Base-by-base conservation (phyloP, 306 rosid genomes). In the Cicer yamashitae region DNA sequence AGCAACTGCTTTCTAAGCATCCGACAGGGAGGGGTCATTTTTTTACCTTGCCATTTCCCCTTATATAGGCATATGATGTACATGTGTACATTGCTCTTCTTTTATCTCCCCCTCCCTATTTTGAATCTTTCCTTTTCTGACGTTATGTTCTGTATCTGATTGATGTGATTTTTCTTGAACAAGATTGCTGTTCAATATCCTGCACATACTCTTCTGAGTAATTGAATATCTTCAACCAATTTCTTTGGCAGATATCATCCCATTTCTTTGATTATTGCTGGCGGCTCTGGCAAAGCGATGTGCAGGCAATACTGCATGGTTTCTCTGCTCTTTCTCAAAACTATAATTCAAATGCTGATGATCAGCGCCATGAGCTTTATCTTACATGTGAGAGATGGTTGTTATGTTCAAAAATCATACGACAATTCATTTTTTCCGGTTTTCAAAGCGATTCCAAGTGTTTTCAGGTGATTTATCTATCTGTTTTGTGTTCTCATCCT, bases 311-410 rank as follows among this genome's bases (percentile, higher is more conserved):
- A 53, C 73, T 94, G 80, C 94, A 84, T 76, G 89, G 96, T 62
- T 94, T 91, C 84, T 86, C 96, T 22, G 80, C 90, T 70, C 83
- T 94, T 74, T 73, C 96, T 82, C 93, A 82, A 71, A 86, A 76
- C 86, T 82, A 76, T 78, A 84, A 75, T 87, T 77, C 93, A 47
- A 83, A 84, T 89, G 82, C 88, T 69, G 81, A 79, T 70, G 86
- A 91, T 81, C 90, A 88, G 72, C 89, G 80, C 76, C 91, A 81
- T 11, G 98, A 90, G 73, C 96, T 94, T 76, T 84, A 75, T 82
- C 86, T 91, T 79, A 89, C 79, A 2, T 94, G 98, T 76, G 98
- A 94, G 88, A 88, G 98, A 71, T 94, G 98, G 98, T 81, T 94
- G 84, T 78, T 94, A 80, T 90, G 96, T 76, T 86, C 89, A 71